Base-by-base conservation (phyloP, 768 basidiomycete genomes). In the Termitomyces sp. region DNA sequence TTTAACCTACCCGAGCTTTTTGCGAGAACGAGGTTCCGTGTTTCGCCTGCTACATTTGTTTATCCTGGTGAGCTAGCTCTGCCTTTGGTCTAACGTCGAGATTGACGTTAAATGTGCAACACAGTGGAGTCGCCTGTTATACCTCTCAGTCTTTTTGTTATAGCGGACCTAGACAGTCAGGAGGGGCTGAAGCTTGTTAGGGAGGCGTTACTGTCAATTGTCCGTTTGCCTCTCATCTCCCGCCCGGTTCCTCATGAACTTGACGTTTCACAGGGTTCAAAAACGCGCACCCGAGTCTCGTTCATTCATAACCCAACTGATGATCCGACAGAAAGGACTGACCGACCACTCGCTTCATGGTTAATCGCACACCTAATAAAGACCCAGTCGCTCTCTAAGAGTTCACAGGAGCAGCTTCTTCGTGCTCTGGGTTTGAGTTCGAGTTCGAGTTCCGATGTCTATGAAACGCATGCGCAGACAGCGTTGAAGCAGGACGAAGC, bases 101-200 rank as follows among this genome's bases (percentile, higher is more conserved):
- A 28, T 41, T 41, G n/a, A 43, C 20, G 3, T 41, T 57, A 14
- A n/a, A 28, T 45, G 36, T n/a, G 40, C 48, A 3, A 24, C 52
- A 24, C 52, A 73, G 72, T 65, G 43, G 74, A 70, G 35, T 62
- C 69, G 5, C 70, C 73, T 5, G 52, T 61, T 18, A 60, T 79
- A 5, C 74, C 79, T 2, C 60, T 86, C 44, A 84, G 80, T 36
- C 64, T 81, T 40, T 87, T 84, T 64, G 72, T 98, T 41, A 76
- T 96, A 18, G 88, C 87, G 1, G 90, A 98, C 68, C 75, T 98
- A 14, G 87, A 96, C 61, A 81, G 76, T 8, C 72, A 74, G 7
- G 77, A 74, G 1, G 90, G 92, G 0, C 50, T 80, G 16, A 65
- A 66, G n/a, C 71, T 92, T 2, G 75, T 85, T n/a, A 81, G 75